These are phyloP conservation scores for Tuctoria greenei DNA, from an alignment of 176 grass and related monocot genomes.

Conservation along the genomic window DNA sequence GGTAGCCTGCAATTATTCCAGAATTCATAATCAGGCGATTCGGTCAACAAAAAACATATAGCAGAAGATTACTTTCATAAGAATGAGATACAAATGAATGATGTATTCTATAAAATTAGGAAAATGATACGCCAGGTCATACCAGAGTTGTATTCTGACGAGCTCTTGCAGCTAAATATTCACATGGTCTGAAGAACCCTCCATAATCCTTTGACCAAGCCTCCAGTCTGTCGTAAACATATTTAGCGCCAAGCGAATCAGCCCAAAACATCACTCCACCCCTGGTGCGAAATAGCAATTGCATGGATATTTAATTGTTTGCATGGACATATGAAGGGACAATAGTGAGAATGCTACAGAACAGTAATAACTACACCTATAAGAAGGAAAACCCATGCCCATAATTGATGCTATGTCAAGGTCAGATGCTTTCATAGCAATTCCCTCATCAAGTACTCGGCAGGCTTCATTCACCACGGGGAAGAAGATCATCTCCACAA, in stretches of 20 bases:
- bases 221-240: conserved; percentile 45
- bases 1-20: conserved; percentile 38
- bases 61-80: not conserved
- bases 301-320: not conserved
- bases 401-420: conserved; percentile 81
- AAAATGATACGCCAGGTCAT: conserved; percentile 25
- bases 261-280: conserved; percentile 79
- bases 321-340: not conserved
- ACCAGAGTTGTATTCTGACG: conserved; percentile 48
- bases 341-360: not conserved
- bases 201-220: conserved; percentile 56
- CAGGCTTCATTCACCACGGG: conserved; percentile 89
- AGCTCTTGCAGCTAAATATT: conserved; percentile 50
- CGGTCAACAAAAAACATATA: not conserved
- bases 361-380: conserved; percentile 47
- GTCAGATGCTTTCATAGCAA: conserved; percentile 79
- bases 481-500: conserved; percentile 76
- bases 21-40: conserved; percentile 21
- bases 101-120: not conserved
- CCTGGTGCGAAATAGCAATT: conserved; percentile 29
- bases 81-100: not conserved
- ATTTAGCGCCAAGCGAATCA: conserved; percentile 46
- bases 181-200: conserved; percentile 59
- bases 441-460: conserved; percentile 75
- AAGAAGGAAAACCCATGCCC: conserved; percentile 92